Evolutionary conservation across 495 filamentous ascomycete genomes (phyloP), one percentile per base, ranked within the genome.

Genomic region (Neurospora sp.): DNA sequence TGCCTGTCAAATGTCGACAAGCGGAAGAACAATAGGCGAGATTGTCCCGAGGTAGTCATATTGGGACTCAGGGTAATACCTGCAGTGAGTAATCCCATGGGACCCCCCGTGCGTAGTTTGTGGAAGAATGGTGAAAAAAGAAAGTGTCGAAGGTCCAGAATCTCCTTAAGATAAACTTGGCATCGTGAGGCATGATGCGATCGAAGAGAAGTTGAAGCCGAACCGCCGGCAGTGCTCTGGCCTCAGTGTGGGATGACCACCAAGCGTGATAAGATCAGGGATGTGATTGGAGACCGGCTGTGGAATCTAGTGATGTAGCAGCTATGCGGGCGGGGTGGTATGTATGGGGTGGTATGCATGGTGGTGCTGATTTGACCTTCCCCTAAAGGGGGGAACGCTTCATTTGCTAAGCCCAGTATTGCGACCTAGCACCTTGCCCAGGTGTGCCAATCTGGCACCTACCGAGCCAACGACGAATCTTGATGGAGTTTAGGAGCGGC

Each of bases 271-370:
- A 65, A 65, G 53, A 65, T 65, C 7, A 65, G 27, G 27, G 53
- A 35, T 65, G 22, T 65, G 53, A 65, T 65, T 65, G 27, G 53
- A 65, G 22, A 41, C 16, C 9, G 35, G 38, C n/a, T 39, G 72
- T 27, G 8, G 8, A 69, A 70, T 77, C 75, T 70, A 73, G 71
- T 77, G 75, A 77, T 75, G 73, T 69, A 70, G 65, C 68, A 42
- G 37, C 27, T 44, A 75, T 77, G 75, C 75, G 53, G 53, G 27
- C 53, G 53, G 53, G 53, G 53, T 65, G 22, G 14, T 65, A 61
- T 61, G 41, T 44, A 44, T 44, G 14, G 53, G 53, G 53, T 65
- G 53, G 27, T 35, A 35, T 65, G 53, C 53, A 65, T 65, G 7
- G 27, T 65, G 27, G 53, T 65, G 27, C 53, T 65, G 53, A 65